Base-by-base conservation (phyloP, 2,329 filamentous ascomycete genomes). In the Metarhizium album region DNA sequence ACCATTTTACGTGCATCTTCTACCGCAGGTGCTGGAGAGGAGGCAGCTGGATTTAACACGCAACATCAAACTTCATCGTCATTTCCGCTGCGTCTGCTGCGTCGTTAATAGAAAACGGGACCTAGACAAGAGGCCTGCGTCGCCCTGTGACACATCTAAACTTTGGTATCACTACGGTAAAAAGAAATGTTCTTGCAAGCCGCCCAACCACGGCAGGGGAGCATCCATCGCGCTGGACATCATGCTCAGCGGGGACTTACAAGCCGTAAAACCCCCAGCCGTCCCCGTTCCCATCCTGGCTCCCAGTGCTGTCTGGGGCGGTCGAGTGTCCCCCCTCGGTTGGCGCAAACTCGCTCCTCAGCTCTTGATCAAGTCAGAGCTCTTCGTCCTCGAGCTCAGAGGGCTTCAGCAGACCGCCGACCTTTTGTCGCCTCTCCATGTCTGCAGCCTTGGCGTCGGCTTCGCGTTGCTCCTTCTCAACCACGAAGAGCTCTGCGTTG, bases 331-430 rank as follows among this genome's bases (percentile, higher is more conserved):
- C 50, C 20, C 58, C 58, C 55, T 64, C 63, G 50, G 57, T 63
- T 53, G 74, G 74, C 53, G 72, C 70, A 64, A 75, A 78, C 67
- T 87, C 83, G 49, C 71, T 75, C 59, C 83, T 73, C 45, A 87
- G 68, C 66, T 88, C 84, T 67, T 82, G 68, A 43, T 80, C 72
- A 56, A 90, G 87, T 95, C 90, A 96, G 70, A 90, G 77, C 70
- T 90, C 86, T 62, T 91, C 87, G 60, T 91, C 87, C 58, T 90
- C 91, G 64, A 98, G 80, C 67, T 98, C 93, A n/a, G 90, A 93
- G 47, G 93, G 94, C 76, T 98, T 97, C 63, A 98, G 76, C 54
- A 98, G 76, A 62, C 94, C 93, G 59, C 93, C 90, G 51, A 98
- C 89, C 76, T 95, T 97, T 72, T 91, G 87, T 55, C 88, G 83